Base-by-base conservation (phyloP, 2,329 filamentous ascomycete species). In the Clonostachys rosea region DNA sequence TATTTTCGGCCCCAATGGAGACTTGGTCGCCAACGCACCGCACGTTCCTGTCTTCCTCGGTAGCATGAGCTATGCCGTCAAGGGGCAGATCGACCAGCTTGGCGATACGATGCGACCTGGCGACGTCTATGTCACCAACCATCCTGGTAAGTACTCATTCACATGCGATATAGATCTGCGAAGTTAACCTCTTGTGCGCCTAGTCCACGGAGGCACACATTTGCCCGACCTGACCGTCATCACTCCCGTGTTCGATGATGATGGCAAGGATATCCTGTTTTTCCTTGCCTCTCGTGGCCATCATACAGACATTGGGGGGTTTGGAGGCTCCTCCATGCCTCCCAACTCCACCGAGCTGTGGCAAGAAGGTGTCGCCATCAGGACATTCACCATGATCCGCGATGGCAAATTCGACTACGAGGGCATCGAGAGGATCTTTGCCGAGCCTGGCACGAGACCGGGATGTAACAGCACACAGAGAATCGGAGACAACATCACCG, bases 401-500 rank as follows among this genome's bases (percentile, higher is more conserved):
- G 56, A 57, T 13, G 63, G 65, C 24, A 47, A 60, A 9, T 69
- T 70, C 44, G 56, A 63, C 16, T 64, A 68, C 35, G 54, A 59
- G 4, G 59, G 95, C 58, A 86, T 90, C 52, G 90, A 91, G 53
- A 30, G 24, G 5, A 30, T 30, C 24, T 30, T 30, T 30, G 24
- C 24, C 24, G 24, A 30, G 24, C 24, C 24, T 1, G 24, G 24
- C 24, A 30, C 45, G 9, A 43, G 36, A 7, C 45, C 45, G 12
- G 58, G 58, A 3, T 61, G 58, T 34, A 83, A 81, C 1, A 88
- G 89, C 0, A 61, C 64, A 2, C 73, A 89, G 18, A 91, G 87
- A 58, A 70, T 94, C 1, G 83, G 79, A 5, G 90, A 95, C 63
- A 95, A 95, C 57, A 75, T 95, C 52, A 91, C 90, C 42, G 90